Percentiles rank a stretch among this genome's conserved stretches.
phyloP scores from a whole-genome alignment of 257 asterid species.

The Ilex asprella region DNA sequence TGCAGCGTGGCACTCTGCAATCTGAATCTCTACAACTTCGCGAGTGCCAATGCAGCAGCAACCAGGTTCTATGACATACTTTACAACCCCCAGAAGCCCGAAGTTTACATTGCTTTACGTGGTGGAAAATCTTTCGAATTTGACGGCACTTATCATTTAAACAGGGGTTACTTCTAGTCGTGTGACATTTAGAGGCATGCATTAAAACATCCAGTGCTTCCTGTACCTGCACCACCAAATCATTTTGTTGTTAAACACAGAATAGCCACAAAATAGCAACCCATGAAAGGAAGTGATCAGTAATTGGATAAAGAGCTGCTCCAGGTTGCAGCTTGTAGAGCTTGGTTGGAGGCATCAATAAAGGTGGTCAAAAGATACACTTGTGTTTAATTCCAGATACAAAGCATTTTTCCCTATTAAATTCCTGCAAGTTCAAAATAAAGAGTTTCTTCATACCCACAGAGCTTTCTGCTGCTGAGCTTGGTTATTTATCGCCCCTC shows the following conservation, averaged over 20 bases:
- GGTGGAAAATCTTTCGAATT: constrained; percentile 30
- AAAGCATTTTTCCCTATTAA: neutral
- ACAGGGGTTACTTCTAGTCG: constrained; percentile 28
- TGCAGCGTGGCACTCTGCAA: constrained; percentile 55
- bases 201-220: constrained; percentile 22
- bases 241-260: no score
- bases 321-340: no score
- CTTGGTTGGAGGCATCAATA: no score
- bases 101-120: constrained; percentile 21
- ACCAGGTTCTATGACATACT: constrained; percentile 36
- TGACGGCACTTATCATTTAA: constrained; percentile 23
- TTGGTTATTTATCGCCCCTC: constrained; percentile 11
- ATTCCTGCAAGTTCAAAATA: constrained; percentile 1
- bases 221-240: constrained; percentile 22
- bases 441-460: constrained; percentile 18
- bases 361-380: no score
- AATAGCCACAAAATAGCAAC: neutral
- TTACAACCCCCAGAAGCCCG: constrained; percentile 33
- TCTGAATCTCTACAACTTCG: constrained; percentile 24
- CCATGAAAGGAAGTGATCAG: neutral
- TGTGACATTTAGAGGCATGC: constrained; percentile 40
- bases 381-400: no score
- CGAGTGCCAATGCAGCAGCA: constrained; percentile 30
- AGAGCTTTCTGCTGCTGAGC: constrained; percentile 11
- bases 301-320: no score